Evolutionary conservation across 306 rosid genomes (phyloP), one percentile per base, ranked within the genome.

Genomic region (Albizia julibrissin): DNA sequence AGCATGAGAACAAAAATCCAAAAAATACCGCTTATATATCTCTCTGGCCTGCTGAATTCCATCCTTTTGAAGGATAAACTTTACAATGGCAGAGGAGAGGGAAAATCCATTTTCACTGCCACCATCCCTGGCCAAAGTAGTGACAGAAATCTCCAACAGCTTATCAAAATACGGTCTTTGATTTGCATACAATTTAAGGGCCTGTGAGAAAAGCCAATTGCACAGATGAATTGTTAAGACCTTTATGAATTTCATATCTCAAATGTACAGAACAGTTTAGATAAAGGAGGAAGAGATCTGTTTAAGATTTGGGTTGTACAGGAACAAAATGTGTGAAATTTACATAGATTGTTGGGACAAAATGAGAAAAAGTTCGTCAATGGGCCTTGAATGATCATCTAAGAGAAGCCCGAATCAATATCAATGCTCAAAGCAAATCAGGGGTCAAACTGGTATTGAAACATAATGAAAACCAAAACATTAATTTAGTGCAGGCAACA

Each of bases 71-170:
- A 89, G 93, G 78, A 91, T 86, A 82, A 88, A 89, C 86, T 86
- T 86, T 72, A 91, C 87, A 47, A 95, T 79, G 79, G 90, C 87
- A 59, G 90, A 82, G 12, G 99, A 92, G 77, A 91, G 97, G 61
- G 97, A 95, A 82, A 91, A 92, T 69, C 93, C 99, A 74, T 84
- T 70, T 34, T 93, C 99, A 87, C 88, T 89, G 82, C 96, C 99
- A 77, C 97, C 91, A 77, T 87, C 84, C 85, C 86, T 86, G 58
- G 87, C 78, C 89, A 90, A 86, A 71, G 91, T 73, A 56, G 58
- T 31, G 56, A 92, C 39, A 83, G 99, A 89, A 75, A 89, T 81
- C 86, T 93, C 97, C 80, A 92, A 90, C 85, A 95, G 72, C 75
- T 89, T 89, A 82, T 89, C 90, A 81, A 93, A 92, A 86, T 88